Conservation (phyloP, 441 rosid genomes). For the Erysimum pusillum region DNA sequence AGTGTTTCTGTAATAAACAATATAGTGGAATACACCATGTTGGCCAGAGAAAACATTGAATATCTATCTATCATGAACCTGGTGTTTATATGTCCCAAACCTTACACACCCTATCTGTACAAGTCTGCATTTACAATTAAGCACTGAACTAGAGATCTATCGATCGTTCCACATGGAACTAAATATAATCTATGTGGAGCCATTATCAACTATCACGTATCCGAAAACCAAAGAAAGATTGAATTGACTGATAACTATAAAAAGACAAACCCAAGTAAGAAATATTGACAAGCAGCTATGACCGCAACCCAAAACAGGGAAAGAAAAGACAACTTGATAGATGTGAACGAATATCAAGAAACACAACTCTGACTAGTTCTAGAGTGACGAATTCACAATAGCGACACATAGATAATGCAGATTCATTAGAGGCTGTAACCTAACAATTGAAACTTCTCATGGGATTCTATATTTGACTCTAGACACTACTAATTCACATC, state of each 20-base stretch:
- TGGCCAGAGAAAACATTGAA: background rate
- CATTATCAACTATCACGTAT: slow-evolving; percentile 18
- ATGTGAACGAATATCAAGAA: slow-evolving; percentile 17
- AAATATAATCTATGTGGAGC: slow-evolving; percentile 10
- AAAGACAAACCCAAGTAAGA: slow-evolving; percentile 3
- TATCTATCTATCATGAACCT: slow-evolving; percentile 25
- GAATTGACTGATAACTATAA: slow-evolving; percentile 5
- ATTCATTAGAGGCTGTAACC: slow-evolving; percentile 23
- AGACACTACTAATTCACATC: slow-evolving; percentile 24
- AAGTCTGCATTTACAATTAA: background rate
- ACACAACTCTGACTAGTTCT: slow-evolving; percentile 8
- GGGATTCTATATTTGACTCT: slow-evolving; percentile 14
- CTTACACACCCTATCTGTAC: slow-evolving; percentile 16
- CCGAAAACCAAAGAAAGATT: slow-evolving; percentile 8
- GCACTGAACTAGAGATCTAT: too few species aligned
- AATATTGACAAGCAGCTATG: background rate
- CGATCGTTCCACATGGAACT: background rate
- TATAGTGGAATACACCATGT: slow-evolving; percentile 14
- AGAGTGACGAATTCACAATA: slow-evolving; percentile 16
- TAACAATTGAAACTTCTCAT: slow-evolving; percentile 13
- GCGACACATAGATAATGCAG: slow-evolving; percentile 13
- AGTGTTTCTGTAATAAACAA: background rate
- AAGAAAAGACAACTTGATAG: background rate
- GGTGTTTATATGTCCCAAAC: slow-evolving; percentile 23
- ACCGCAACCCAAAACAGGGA: too few species aligned